These are phyloP conservation scores for Starmerella geochares DNA, from an alignment of 805 yeast genomes.

Conservation along the genomic window DNA sequence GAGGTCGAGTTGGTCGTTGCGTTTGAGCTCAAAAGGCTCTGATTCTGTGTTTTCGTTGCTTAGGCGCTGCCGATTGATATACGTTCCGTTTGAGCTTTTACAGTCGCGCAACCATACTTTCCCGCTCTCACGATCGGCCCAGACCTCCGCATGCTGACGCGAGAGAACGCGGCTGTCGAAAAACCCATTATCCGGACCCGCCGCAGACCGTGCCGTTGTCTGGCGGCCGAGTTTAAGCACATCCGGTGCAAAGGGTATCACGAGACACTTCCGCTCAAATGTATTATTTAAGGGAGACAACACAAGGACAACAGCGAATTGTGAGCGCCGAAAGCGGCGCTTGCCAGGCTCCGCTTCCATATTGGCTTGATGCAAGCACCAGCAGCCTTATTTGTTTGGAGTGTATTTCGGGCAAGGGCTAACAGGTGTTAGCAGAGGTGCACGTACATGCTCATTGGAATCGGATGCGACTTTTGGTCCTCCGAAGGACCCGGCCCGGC, in stretches of 20 bases:
- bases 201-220: conserved; percentile 43
- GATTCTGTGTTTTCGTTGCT: conserved; percentile 46
- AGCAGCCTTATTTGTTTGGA: neutral
- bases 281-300: conserved; percentile 70
- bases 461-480: too few species aligned
- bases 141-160: conserved; percentile 87
- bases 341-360: conserved; percentile 11
- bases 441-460: too few species aligned
- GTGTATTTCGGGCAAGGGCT: neutral
- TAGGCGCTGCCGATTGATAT: conserved; percentile 65
- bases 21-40: conserved; percentile 48
- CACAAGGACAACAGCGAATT: conserved; percentile 44
- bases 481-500: too few species aligned
- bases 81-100: conserved; percentile 91
- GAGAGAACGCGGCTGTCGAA: conserved; percentile 90
- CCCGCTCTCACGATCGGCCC: conserved; percentile 55
- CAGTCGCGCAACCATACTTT: conserved; percentile 70
- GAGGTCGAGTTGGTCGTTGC: conserved; percentile 81
- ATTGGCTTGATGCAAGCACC: neutral
- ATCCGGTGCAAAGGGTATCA: conserved; percentile 73
- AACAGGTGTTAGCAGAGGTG: too few species aligned
- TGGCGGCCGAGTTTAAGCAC: conserved; percentile 85
- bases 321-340: conserved; percentile 27
- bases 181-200: conserved; percentile 69
- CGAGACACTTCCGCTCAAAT: conserved; percentile 66